These are phyloP conservation scores for Hansfordia pulvinata DNA, from an alignment of 2,329 filamentous ascomycete genomes.

Conservation along the genomic window DNA sequence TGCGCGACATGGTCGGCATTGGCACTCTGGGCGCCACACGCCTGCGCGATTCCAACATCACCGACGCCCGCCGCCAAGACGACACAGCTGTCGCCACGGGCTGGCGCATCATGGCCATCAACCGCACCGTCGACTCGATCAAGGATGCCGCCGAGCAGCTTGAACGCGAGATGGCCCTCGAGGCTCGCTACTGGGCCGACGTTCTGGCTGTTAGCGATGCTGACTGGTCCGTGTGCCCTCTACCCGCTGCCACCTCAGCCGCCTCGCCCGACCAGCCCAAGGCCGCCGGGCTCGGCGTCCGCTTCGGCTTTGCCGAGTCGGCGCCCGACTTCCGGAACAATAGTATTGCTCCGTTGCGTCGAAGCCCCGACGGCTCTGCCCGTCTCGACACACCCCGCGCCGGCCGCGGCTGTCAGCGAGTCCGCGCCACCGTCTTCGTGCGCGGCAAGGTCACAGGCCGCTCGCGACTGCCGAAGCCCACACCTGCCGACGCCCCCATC, in stretches of 20 bases:
- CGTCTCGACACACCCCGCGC: conserved; percentile 52
- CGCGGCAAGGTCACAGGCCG: conserved; percentile 44
- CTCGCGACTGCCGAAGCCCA: conserved; percentile 34
- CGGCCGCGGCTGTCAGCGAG: conserved; percentile 37
- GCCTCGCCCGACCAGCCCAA: conserved; percentile 57
- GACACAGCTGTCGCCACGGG: conserved; percentile 47
- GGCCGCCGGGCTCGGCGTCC: conserved; percentile 72
- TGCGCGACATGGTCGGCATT: conserved; percentile 59
- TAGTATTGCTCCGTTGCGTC: conserved; percentile 68
- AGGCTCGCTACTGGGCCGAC: conserved; percentile 82
- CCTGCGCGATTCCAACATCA: conserved; percentile 45
- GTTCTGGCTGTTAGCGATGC: conserved; percentile 67
- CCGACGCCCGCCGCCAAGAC: conserved; percentile 39
- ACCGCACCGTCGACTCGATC: conserved; percentile 60
- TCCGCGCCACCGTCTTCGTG: conserved; percentile 55
- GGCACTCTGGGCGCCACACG: conserved; percentile 61
- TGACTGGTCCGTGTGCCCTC: conserved; percentile 74
- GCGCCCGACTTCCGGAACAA: conserved; percentile 47
- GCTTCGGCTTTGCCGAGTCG: conserved; percentile 77
- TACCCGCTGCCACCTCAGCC: no score
- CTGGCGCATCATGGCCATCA: conserved; percentile 67
- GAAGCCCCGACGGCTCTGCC: conserved; percentile 61
- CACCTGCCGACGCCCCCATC: conserved; percentile 43
- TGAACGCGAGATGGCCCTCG: conserved; percentile 62
- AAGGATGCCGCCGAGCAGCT: conserved; percentile 59